These are phyloP conservation scores for Mycena latifolia DNA, from an alignment of 768 basidiomycete species.

Conservation along the genomic window DNA sequence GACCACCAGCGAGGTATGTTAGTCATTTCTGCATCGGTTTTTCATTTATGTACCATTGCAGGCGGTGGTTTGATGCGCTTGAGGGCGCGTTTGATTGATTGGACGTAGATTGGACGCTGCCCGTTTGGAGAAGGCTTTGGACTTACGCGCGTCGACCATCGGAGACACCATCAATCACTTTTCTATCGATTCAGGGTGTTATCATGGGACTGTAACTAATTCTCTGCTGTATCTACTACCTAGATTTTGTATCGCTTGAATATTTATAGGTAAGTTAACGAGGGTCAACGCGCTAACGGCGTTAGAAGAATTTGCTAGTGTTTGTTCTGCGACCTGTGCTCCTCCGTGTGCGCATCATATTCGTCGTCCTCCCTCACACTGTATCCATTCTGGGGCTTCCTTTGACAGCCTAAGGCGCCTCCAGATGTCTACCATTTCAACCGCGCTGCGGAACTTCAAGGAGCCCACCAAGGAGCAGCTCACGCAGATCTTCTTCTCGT, in stretches of 20 bases:
- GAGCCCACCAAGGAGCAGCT: conserved; percentile 92
- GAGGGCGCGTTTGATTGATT: conserved; percentile 34
- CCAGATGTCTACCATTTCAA: conserved; percentile 84
- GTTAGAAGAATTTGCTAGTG: conserved; percentile 12
- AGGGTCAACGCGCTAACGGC: background rate
- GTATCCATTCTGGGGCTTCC: background rate
- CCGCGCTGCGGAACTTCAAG: conserved; percentile 91
- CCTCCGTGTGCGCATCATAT: background rate
- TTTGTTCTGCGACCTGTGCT: conserved; percentile 13
- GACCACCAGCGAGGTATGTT: conserved; percentile 28
- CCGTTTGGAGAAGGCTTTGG: background rate
- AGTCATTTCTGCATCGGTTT: background rate
- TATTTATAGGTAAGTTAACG: conserved; percentile 10
- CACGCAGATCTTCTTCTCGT: conserved; percentile 87
- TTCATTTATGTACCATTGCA: background rate
- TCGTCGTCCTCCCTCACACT: background rate
- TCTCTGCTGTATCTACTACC: conserved; percentile 29
- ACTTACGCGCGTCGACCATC: no score
- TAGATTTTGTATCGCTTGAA: conserved; percentile 22
- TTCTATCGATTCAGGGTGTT: background rate
- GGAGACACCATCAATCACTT: background rate
- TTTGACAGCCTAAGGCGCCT: conserved; percentile 6
- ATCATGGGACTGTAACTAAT: conserved; percentile 8
- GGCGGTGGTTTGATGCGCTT: conserved; percentile 34
- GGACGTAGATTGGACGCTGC: conserved; percentile 5